These are phyloP conservation scores for Mytilinidion resinicola DNA, from an alignment of 495 filamentous ascomycete species.

Conservation along the genomic window DNA sequence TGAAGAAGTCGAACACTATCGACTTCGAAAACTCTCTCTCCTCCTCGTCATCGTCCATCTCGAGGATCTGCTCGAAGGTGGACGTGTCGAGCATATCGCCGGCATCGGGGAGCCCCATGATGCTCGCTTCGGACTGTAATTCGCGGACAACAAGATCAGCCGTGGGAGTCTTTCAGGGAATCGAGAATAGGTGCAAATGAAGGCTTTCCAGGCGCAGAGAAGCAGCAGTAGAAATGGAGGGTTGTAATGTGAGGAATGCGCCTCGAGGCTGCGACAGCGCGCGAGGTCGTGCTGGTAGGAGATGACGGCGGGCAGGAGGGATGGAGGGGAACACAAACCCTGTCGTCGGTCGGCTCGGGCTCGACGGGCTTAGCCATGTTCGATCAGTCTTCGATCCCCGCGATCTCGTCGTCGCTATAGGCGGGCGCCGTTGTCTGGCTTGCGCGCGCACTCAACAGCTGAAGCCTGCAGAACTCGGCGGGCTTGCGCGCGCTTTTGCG, in stretches of 20 bases:
- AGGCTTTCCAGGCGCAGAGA: too few species aligned
- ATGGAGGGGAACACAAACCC: constrained; percentile 28
- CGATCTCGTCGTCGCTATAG: background rate
- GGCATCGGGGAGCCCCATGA: constrained; percentile 45
- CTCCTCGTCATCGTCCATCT: constrained; percentile 87
- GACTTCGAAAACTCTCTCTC: constrained; percentile 72
- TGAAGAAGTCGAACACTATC: constrained; percentile 89
- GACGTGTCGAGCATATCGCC: constrained; percentile 67
- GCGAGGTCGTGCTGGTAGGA: background rate
- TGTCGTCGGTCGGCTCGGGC: constrained; percentile 15
- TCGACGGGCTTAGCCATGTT: constrained; percentile 21
- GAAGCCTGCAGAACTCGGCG: too few species aligned
- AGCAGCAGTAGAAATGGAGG: too few species aligned
- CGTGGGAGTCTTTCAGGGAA: too few species aligned
- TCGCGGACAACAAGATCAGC: background rate
- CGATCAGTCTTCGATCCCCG: background rate
- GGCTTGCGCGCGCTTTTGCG: too few species aligned
- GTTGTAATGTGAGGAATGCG: background rate
- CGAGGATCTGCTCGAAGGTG: constrained; percentile 91
- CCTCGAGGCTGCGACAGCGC: background rate
- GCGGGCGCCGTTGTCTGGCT: too few species aligned
- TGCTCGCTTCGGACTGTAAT: constrained; percentile 43
- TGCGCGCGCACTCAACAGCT: too few species aligned
- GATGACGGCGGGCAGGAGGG: background rate
- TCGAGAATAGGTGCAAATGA: too few species aligned